Conservation (phyloP, 1,284 basidiomycete species). For the Jaminaea rosea region DNA sequence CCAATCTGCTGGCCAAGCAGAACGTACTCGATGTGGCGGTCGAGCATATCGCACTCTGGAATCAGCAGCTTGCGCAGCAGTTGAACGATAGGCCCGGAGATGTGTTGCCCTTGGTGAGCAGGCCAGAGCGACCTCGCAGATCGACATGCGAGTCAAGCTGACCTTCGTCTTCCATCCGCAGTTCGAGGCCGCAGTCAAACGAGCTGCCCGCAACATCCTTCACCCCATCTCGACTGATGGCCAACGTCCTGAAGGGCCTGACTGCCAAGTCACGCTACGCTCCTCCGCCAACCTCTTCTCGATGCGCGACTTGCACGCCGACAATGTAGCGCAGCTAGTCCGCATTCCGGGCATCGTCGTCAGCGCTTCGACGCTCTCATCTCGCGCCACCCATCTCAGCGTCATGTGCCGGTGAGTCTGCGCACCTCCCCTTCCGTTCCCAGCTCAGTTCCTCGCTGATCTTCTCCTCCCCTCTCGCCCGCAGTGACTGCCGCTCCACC, state of each 20-base stretch:
- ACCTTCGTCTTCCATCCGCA: constrained; percentile 5
- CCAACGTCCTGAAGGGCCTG: constrained; percentile 52
- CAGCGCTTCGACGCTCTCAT: constrained; percentile 85
- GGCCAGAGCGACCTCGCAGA: neutral
- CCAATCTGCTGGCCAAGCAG: constrained; percentile 80
- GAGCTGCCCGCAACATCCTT: constrained; percentile 39
- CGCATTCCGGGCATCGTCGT: constrained; percentile 97
- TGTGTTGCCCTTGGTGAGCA: constrained; percentile 68
- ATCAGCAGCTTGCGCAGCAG: constrained; percentile 82
- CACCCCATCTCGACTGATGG: constrained; percentile 35
- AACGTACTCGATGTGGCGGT: constrained; percentile 87
- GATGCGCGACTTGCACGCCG: constrained; percentile 73
- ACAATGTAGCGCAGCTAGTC: constrained; percentile 90
- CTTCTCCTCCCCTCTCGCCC: too few species aligned
- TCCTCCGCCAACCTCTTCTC: constrained; percentile 78
- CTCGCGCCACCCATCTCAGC: constrained; percentile 81
- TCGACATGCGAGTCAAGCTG: constrained; percentile 1
- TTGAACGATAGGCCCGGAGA: constrained; percentile 84
- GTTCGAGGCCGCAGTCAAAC: constrained; percentile 41
- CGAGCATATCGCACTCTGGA: constrained; percentile 78
- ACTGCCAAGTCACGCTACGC: constrained; percentile 78
- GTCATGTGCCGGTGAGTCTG: constrained; percentile 93
- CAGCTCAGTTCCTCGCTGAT: too few species aligned
- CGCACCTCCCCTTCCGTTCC: too few species aligned
- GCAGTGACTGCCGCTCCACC: constrained; percentile 74